Conservation (phyloP, 768 basidiomycete species). For the Leccinellum rugosiceps region DNA sequence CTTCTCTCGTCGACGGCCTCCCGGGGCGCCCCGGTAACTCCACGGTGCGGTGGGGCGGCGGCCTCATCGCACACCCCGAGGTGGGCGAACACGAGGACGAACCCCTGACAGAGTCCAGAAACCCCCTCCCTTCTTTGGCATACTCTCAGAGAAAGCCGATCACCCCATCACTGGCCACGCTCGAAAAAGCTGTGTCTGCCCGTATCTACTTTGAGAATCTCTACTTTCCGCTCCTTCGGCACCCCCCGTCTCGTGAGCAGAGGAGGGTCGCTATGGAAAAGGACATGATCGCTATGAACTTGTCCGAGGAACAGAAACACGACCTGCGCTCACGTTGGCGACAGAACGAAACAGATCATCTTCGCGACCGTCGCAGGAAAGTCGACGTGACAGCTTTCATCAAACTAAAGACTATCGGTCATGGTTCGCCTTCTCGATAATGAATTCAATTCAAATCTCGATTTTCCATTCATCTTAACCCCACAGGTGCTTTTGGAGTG, state of each 20-base stretch:
- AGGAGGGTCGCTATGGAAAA: constrained; percentile 83
- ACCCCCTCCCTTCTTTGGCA: constrained; percentile 29
- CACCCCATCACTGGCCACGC: constrained; percentile 81
- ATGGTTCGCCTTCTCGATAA: constrained; percentile 53
- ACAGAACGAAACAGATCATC: constrained; percentile 85
- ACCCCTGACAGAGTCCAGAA: constrained; percentile 16
- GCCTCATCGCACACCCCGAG: constrained; percentile 65
- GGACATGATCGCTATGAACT: constrained; percentile 74
- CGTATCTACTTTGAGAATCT: constrained; percentile 93
- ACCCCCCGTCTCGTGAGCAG: constrained; percentile 82
- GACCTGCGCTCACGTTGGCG: constrained; percentile 71
- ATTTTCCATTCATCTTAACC: constrained; percentile 27
- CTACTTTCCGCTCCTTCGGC: constrained; percentile 82
- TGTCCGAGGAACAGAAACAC: constrained; percentile 69
- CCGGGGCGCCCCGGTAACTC: constrained; percentile 58
- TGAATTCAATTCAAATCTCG: constrained; percentile 24
- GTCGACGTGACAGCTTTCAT: constrained; percentile 83
- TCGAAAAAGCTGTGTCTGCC: constrained; percentile 91
- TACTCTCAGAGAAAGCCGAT: constrained; percentile 55
- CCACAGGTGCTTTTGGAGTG: constrained; percentile 88
- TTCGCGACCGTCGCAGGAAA: constrained; percentile 79
- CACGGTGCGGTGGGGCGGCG: constrained; percentile 56
- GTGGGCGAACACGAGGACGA: constrained; percentile 56
- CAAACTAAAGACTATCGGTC: constrained; percentile 91
- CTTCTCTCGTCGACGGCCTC: constrained; percentile 43